Base-by-base conservation (phyloP, 2,329 filamentous ascomycete species). In the Cercospora nicotianae region DNA sequence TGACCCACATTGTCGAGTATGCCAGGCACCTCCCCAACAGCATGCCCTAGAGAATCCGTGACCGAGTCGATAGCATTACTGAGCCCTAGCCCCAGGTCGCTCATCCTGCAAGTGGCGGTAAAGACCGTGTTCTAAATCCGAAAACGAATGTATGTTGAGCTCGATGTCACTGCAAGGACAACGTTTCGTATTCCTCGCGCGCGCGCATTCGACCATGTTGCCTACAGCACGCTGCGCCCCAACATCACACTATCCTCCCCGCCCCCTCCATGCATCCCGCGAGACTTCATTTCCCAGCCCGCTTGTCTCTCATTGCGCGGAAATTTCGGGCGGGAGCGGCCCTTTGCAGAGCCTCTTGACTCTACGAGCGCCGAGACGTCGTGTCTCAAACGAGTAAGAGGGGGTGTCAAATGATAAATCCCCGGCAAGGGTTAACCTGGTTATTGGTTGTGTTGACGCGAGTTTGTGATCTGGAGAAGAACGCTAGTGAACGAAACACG, bases 1-100 rank as follows among this genome's bases (percentile, higher is more conserved):
- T 65, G 62, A 7, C 55, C 48, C 20, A 51, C 66, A 33, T 65
- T 63, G 45, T 63, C 61, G 3, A 63, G 61, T 26, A 55, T 36
- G 1, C 61, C 61, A 13, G 61, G 28, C 23, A 63, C 42, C 26
- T 63, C 45, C 4, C 45, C 61, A 13, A 63, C 26, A 8, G 26
- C 51, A 5, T 45, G 5, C 12, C 61, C 61, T 7, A 63, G 12
- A 31, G 61, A 12, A 2, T 31, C 30, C 26, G 31, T 31, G 18
- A 55, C 61, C 7, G 42, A 28, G 8, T 39, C 45, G n/a, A 63
- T 16, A 12, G 45, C 61, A 26, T 55, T 55, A 20, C 48, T 63
- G 61, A 63, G 61, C 61, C 42, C 60, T 33, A 55, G 61, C 30
- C 42, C 60, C 18, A 55, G n/a, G 30, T 55, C 61, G 31, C 26